A percentile compares a stretch with the other conserved stretches of the same genome.
phyloP scores from a whole-genome alignment of 2,329 filamentous ascomycete genomes.

The Aspergillus ruber region DNA sequence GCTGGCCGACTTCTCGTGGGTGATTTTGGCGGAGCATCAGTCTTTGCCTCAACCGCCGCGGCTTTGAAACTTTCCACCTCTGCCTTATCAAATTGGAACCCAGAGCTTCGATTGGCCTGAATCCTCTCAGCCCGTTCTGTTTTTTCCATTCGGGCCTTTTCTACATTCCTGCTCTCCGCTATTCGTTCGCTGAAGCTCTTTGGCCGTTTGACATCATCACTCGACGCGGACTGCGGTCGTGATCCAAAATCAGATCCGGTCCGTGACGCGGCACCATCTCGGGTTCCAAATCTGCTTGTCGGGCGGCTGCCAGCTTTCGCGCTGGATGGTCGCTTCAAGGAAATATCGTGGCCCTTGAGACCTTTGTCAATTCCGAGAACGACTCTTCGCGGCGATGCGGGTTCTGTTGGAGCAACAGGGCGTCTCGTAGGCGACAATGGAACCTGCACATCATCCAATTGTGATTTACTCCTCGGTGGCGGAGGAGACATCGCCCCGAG shows the following conservation, averaged over 20 bases:
- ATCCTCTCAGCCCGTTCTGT: constrained; percentile 31
- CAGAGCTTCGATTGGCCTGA: constrained; percentile 35
- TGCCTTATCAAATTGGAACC: constrained; percentile 37
- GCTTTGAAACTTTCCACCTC: constrained; percentile 40
- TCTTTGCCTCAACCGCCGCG: constrained; percentile 28
- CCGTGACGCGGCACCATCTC: constrained; percentile 20
- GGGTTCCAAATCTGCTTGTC: constrained; percentile 22
- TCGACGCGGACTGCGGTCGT: constrained; percentile 19
- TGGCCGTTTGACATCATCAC: constrained; percentile 20
- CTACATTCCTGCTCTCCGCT: constrained; percentile 55
- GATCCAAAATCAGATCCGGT: constrained; percentile 15
- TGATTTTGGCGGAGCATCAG: constrained; percentile 31
- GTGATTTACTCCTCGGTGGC: constrained; percentile 9
- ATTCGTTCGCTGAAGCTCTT: constrained; percentile 82
- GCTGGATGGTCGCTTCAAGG: constrained; percentile 62
- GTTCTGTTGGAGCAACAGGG: constrained; percentile 44
- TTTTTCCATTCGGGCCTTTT: constrained; percentile 33
- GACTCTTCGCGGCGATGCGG: constrained; percentile 71
- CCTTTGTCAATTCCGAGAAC: constrained; percentile 87
- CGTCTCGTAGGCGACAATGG: constrained; percentile 63
- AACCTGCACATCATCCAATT: constrained; percentile 56
- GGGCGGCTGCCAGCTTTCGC: constrained; percentile 23
- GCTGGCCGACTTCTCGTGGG: constrained; percentile 43
- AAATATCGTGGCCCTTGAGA: constrained; percentile 71
- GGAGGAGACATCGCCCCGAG: constrained; percentile 11